phyloP scores from a whole-genome alignment of 192 early-diverging fungal species.

The Backusella tarrabulga region DNA sequence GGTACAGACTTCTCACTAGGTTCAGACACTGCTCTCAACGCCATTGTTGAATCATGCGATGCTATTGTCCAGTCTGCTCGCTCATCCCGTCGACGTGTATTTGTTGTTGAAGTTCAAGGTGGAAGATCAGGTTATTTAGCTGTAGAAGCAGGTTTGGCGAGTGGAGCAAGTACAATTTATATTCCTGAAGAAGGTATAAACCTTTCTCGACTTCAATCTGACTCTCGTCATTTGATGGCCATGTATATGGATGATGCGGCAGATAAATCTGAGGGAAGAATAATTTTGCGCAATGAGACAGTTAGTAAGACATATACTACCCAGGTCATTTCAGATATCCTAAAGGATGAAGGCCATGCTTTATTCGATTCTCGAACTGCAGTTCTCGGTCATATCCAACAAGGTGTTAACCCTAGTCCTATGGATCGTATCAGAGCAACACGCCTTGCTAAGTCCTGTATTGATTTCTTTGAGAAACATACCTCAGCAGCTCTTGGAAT shows the following conservation, averaged over 20 bases:
- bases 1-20: conserved; percentile 95
- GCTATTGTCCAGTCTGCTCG: conserved; percentile 90
- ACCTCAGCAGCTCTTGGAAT: conserved; percentile 43
- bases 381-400: conserved; percentile 93
- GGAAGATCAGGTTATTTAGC: conserved; percentile 94
- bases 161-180: conserved; percentile 87
- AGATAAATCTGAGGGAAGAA: conserved; percentile 75
- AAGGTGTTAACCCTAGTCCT: conserved; percentile 89
- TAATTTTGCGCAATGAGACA: conserved; percentile 80
- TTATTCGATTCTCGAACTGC: conserved; percentile 90
- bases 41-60: conserved; percentile 87
- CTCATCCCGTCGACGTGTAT: conserved; percentile 86
- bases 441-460: conserved; percentile 74
- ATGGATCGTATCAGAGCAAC: conserved; percentile 91
- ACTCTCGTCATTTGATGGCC: conserved; percentile 74
- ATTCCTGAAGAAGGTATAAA: conserved; percentile 92
- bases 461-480: conserved; percentile 81
- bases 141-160: conserved; percentile 74
- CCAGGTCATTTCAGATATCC: conserved; percentile 80
- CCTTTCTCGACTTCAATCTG: conserved; percentile 76
- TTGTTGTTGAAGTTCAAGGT: conserved; percentile 96
- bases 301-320: conserved; percentile 86
- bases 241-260: conserved; percentile 75
- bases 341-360: conserved; percentile 82
- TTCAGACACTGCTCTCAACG: conserved; percentile 91